A percentile compares a stretch with the other conserved stretches of the same genome.
These are phyloP conservation scores for Voacanga thouarsii DNA, from an alignment of 257 asterid species.

Conservation along the genomic window DNA sequence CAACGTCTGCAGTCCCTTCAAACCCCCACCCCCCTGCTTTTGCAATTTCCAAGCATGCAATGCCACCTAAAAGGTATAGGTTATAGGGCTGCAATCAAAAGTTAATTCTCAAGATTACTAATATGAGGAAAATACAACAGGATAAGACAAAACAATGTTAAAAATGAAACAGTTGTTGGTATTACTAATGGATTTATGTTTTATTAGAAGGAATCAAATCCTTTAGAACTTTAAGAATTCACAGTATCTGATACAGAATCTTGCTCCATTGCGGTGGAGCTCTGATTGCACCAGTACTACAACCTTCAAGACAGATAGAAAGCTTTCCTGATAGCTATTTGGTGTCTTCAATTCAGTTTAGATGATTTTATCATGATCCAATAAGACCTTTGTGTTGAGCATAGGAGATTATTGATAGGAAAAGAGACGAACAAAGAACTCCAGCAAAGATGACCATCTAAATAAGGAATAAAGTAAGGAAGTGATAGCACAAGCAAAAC, in stretches of 20 bases:
- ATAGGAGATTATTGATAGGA: constrained; percentile 58
- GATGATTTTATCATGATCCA: constrained; percentile 10
- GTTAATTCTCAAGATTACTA: no score
- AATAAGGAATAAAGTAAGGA: background rate
- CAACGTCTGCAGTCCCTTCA: no score
- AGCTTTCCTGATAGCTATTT: background rate
- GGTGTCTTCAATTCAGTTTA: background rate
- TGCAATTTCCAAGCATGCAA: no score
- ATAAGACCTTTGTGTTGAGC: constrained; percentile 66
- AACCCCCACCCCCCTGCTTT: no score
- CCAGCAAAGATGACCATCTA: constrained; percentile 71
- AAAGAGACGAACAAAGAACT: constrained; percentile 52
- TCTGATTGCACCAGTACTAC: background rate
- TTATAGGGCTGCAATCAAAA: no score
- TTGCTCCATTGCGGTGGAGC: background rate
- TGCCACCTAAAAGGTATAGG: no score
- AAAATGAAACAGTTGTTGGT: background rate
- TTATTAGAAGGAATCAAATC: background rate
- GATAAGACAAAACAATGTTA: background rate
- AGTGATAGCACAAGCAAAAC: background rate
- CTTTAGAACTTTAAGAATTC: background rate
- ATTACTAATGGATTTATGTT: background rate
- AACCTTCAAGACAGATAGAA: background rate
- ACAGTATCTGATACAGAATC: background rate
- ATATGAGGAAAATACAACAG: background rate